Evolutionary conservation across 768 basidiomycete genomes (phyloP).

Genomic region (Suillus clintonianus): DNA sequence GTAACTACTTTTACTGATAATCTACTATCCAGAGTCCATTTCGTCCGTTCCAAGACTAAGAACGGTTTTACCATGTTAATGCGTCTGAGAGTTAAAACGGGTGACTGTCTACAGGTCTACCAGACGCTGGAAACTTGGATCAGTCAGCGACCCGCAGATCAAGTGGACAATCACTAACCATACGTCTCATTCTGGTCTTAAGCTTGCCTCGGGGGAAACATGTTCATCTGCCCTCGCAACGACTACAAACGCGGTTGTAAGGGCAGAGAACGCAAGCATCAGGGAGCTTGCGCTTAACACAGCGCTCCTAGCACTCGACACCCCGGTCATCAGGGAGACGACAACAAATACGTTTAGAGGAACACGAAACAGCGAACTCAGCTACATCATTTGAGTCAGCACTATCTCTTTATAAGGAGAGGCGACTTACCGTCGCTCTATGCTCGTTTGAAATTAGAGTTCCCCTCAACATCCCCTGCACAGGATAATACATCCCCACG

Average conservation of each 20-base stretch:
- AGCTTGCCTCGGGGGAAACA: slow-evolving; percentile 17
- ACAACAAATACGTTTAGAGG: slow-evolving; percentile 77
- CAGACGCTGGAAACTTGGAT: background rate
- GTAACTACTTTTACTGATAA: background rate
- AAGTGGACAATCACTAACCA: background rate
- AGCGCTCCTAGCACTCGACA: slow-evolving; percentile 59
- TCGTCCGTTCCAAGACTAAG: background rate
- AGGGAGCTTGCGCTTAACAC: slow-evolving; percentile 62
- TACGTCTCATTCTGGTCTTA: slow-evolving; percentile 16
- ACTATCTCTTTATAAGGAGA: background rate
- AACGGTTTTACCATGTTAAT: background rate
- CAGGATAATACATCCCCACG: slow-evolving; percentile 79
- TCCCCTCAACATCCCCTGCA: slow-evolving; percentile 74
- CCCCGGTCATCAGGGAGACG: slow-evolving; percentile 65
- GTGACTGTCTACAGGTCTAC: background rate
- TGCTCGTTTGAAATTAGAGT: slow-evolving; percentile 69
- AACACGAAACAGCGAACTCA: slow-evolving; percentile 72
- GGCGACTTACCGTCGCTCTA: slow-evolving; percentile 63
- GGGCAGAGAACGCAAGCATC: slow-evolving; percentile 58
- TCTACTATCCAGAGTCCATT: background rate
- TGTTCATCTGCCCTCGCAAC: slow-evolving; percentile 35
- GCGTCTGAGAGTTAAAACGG: background rate
- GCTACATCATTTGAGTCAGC: slow-evolving; percentile 34
- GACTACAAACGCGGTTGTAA: slow-evolving; percentile 56
- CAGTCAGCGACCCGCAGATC: background rate